A percentile compares a stretch with the other conserved stretches of the same genome.
phyloP scores from a whole-genome alignment of 2,329 filamentous ascomycete species.

The Apiospora hydei region DNA sequence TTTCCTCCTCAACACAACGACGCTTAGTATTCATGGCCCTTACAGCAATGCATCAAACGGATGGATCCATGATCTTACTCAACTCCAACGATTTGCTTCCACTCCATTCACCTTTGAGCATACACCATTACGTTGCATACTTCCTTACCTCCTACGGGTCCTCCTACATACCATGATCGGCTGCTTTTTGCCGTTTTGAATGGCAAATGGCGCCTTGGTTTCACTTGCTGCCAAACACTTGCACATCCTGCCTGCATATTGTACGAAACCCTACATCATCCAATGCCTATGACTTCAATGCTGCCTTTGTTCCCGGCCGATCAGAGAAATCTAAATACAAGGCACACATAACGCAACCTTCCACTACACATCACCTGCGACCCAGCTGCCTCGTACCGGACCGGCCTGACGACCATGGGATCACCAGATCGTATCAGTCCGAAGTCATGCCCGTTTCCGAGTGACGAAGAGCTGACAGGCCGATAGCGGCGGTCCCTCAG shows the following conservation, averaged over 20 bases:
- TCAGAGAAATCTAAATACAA: background rate
- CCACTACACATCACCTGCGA: background rate
- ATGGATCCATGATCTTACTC: background rate
- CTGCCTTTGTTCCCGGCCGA: background rate
- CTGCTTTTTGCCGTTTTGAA: background rate
- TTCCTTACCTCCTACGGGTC: background rate
- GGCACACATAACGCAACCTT: background rate
- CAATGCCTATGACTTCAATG: background rate
- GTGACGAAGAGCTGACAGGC: constrained; percentile 30
- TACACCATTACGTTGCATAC: background rate
- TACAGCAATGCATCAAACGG: background rate
- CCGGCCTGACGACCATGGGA: background rate
- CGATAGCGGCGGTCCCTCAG: constrained; percentile 33
- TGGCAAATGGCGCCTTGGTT: background rate
- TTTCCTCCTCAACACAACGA: too few relatives aligned
- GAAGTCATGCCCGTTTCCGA: constrained; percentile 30
- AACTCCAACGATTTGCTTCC: background rate
- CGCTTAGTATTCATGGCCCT: too few relatives aligned
- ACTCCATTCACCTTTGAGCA: background rate
- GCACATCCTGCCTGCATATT: constrained; percentile 14
- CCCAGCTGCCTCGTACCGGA: background rate
- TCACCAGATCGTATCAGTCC: constrained; percentile 31
- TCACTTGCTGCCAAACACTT: constrained; percentile 5
- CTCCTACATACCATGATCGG: background rate
- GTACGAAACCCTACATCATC: background rate